These are phyloP conservation scores for Inga leiocalycina DNA, from an alignment of 306 rosid species.

Conservation along the genomic window DNA sequence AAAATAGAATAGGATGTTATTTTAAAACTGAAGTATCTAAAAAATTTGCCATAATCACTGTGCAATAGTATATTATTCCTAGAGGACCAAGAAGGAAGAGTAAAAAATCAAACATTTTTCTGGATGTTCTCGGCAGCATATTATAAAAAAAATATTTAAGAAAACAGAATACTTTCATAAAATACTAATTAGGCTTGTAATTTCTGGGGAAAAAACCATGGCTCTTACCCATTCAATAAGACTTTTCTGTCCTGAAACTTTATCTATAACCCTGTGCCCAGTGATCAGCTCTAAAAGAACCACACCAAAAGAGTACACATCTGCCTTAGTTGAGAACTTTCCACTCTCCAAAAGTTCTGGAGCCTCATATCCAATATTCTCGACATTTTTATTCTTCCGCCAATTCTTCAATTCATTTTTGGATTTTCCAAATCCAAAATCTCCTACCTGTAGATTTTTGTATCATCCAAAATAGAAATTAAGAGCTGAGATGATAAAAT, in stretches of 20 bases:
- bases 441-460: conserved; percentile 41
- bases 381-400: conserved; percentile 17
- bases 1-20: not conserved
- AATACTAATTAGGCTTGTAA: not conserved
- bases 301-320: conserved; percentile 50
- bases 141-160: conserved; percentile 1
- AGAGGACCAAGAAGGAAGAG: not conserved
- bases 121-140: not conserved
- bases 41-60: not conserved
- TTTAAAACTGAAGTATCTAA: not conserved
- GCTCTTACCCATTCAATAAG: conserved; percentile 44
- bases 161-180: not conserved
- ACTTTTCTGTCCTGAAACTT: conserved; percentile 27
- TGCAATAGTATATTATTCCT: not conserved
- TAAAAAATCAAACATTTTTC: not conserved
- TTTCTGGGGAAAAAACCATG: not conserved
- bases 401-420: conserved; percentile 28
- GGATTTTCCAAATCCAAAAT: conserved; percentile 39
- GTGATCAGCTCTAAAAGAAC: conserved; percentile 49
- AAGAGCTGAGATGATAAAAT: conserved; percentile 1
- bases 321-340: conserved; percentile 37
- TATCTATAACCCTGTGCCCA: conserved; percentile 35
- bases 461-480: conserved; percentile 18
- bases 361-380: conserved; percentile 35
- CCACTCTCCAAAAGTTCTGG: conserved; percentile 46